Conservation (phyloP, 2,329 filamentous ascomycete species). For the Immersiporthe knoxdaviesiana region DNA sequence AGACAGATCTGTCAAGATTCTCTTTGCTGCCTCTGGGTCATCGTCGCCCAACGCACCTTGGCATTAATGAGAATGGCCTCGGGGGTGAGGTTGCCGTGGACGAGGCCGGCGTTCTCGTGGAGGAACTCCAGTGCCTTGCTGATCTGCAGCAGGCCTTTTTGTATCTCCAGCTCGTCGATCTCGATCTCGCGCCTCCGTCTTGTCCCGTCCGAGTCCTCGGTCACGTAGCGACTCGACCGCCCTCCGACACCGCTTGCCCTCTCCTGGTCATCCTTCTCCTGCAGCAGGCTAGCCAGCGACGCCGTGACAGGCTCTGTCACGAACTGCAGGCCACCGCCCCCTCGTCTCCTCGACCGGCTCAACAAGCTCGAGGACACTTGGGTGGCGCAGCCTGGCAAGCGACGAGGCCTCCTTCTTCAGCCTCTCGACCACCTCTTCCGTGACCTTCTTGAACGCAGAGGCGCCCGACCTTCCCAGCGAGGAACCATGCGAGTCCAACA, state of each 20-base stretch:
- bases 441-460: conserved; percentile 73
- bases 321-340: conserved; percentile 89
- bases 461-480: conserved; percentile 64
- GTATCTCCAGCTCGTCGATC: conserved; percentile 95
- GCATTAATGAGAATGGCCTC: conserved; percentile 93
- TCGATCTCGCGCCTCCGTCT: conserved; percentile 79
- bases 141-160: conserved; percentile 91
- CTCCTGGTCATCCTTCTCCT: conserved; percentile 90
- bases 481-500: conserved; percentile 70
- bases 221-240: conserved; percentile 76
- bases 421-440: conserved; percentile 89
- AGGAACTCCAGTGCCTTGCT: conserved; percentile 94
- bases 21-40: neutral
- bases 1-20: neutral
- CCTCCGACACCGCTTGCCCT: conserved; percentile 68
- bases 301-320: conserved; percentile 90
- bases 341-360: conserved; percentile 96
- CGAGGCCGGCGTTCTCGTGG: conserved; percentile 90
- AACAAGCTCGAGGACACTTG: conserved; percentile 86
- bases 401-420: conserved; percentile 90
- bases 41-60: conserved; percentile 61
- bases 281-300: conserved; percentile 79
- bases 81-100: conserved; percentile 92
- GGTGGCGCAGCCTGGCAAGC: conserved; percentile 85
- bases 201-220: conserved; percentile 76